These are phyloP conservation scores for Pochonia chlamydosporia DNA, from an alignment of 2,329 filamentous ascomycete species.

Conservation along the genomic window DNA sequence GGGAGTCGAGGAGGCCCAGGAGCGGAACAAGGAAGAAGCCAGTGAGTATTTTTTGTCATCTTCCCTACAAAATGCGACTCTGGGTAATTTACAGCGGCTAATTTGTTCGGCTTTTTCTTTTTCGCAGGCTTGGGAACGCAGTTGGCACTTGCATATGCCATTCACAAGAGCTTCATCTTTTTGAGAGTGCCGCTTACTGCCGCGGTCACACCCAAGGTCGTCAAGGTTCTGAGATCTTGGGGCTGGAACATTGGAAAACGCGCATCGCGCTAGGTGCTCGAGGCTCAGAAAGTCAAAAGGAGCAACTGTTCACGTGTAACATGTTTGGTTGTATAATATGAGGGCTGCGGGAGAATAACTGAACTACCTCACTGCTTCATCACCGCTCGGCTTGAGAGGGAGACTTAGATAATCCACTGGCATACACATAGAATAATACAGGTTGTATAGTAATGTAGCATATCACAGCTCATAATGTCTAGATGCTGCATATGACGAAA, in stretches of 20 bases:
- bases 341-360: not conserved
- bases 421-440: no score
- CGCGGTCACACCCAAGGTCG: slow-evolving; percentile 88
- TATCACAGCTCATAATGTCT: no score
- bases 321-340: slow-evolving; percentile 5
- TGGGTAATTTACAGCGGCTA: slow-evolving; percentile 10
- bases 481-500: no score
- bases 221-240: slow-evolving; percentile 79
- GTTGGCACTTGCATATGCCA: slow-evolving; percentile 86
- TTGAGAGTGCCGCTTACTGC: slow-evolving; percentile 88
- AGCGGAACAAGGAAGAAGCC: slow-evolving; percentile 57
- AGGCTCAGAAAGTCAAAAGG: not conserved
- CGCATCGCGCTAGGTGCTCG: slow-evolving; percentile 13
- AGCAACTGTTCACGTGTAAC: not conserved
- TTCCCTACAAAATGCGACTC: not conserved
- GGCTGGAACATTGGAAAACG: slow-evolving; percentile 92
- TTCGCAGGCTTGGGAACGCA: slow-evolving; percentile 67
- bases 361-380: not conserved
- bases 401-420: no score
- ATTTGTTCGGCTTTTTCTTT: slow-evolving; percentile 11
- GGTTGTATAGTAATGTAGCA: no score
- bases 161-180: slow-evolving; percentile 98
- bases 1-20: slow-evolving; percentile 59
- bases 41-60: slow-evolving; percentile 53
- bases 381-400: no score